These are phyloP conservation scores for Botrytis cinerea DNA, from an alignment of 2,329 filamentous ascomycete species.

Conservation along the genomic window DNA sequence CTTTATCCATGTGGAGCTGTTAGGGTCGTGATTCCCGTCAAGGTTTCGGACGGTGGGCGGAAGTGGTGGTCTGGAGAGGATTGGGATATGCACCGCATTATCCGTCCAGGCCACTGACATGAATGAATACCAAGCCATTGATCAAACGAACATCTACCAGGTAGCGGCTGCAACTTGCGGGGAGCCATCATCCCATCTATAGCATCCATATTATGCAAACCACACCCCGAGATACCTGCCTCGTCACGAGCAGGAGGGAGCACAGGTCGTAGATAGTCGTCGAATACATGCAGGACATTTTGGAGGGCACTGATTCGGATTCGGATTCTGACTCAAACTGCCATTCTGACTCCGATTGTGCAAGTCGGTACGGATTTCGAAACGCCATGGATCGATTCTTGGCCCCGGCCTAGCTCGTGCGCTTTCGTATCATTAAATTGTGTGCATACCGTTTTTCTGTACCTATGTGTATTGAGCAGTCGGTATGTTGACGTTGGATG, in stretches of 20 bases:
- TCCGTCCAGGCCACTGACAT: not conserved
- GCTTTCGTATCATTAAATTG: not conserved
- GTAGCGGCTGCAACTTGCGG: not conserved
- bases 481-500: not conserved
- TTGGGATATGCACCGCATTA: not conserved
- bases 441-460: conserved; percentile 15
- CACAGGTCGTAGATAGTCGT: not conserved
- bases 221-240: not conserved
- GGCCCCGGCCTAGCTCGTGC: not conserved
- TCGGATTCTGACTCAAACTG: too few species aligned
- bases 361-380: not conserved
- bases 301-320: not conserved
- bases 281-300: conserved; percentile 5
- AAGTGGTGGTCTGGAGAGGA: too few species aligned
- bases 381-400: not conserved
- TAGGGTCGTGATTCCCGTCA: conserved; percentile 2
- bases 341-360: too few species aligned
- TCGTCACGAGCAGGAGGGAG: not conserved
- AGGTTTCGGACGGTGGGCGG: not conserved
- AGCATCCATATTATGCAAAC: not conserved
- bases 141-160: not conserved
- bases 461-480: not conserved
- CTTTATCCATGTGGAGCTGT: conserved; percentile 2
- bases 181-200: not conserved
- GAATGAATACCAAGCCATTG: not conserved